Base-by-base conservation (phyloP, 345 rosid species). In the Camelina laxa region DNA sequence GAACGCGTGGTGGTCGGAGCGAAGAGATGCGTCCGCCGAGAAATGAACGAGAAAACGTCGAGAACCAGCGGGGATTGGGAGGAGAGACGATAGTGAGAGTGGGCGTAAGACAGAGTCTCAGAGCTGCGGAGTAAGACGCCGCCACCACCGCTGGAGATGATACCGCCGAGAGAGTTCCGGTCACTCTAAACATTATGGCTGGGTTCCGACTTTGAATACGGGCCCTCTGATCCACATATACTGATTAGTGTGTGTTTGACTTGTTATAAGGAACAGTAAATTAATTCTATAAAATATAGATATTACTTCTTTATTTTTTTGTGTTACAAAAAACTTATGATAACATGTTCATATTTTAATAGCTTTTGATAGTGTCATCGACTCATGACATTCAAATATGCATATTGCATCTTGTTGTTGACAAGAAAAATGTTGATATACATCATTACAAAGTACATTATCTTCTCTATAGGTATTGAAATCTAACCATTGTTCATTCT, bases 91-190 rank as follows among this genome's bases (percentile, higher is more conserved):
- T 33, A 65, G 59, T 56, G 31, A 84, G 78, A 45, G 75, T 10
- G 65, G 89, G 83, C 50, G 81, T 0, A 4, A 80, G 2, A 33
- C 89, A 83, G 50, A 65, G 82, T 50, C 83, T 85, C 20, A 87
- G 68, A 64, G 76, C 69, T 57, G 72, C 61, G 68, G 76, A 58
- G 58, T 58, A n/a, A 31, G 69, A 39, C 1, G 71, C 55, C 24
- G 49, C 69, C 68, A 47, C 69, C 55, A 13, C 56, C 33, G 74
- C 50, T 49, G 79, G 76, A 21, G 77, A 78, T 30, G 73, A 57
- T 58, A 21, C 72, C 51, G 80, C 58, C 63, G 77, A 51, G 13
- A 66, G 48, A 50, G 7, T 78, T 0, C 81, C 68, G 64, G 81
- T 65, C 0, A 78, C 44, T 72, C 81, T 72, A 5, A 78, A 38